phyloP scores from a whole-genome alignment of 2,329 filamentous ascomycete genomes.

The Aspergillaceae sp. region DNA sequence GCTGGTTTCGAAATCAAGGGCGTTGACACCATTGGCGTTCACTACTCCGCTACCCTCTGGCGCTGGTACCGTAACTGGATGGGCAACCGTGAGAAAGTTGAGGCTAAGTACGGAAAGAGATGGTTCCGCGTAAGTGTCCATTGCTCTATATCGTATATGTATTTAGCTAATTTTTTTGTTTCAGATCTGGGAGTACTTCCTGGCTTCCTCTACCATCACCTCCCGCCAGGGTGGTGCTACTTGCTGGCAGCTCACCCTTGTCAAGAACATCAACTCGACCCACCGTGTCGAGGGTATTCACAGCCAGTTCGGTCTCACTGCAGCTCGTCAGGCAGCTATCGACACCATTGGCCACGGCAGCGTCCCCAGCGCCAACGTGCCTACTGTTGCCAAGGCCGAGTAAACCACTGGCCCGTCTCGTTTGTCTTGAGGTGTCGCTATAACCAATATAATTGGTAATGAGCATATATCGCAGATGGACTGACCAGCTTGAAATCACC shows the following conservation, averaged over 20 bases:
- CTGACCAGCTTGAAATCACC: too few relatives aligned
- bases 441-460: neutral
- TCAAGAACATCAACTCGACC: constrained; percentile 84
- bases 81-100: constrained; percentile 82
- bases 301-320: constrained; percentile 60
- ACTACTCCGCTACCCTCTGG: constrained; percentile 96
- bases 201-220: constrained; percentile 74
- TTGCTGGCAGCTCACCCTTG: constrained; percentile 76
- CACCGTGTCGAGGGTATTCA: constrained; percentile 69
- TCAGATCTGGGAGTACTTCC: constrained; percentile 86
- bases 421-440: neutral
- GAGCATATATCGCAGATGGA: too few relatives aligned
- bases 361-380: constrained; percentile 27
- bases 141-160: neutral
- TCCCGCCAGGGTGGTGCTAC: constrained; percentile 76
- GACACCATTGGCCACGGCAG: constrained; percentile 25
- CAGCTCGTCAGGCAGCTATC: constrained; percentile 49
- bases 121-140: constrained; percentile 76
- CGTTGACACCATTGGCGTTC: constrained; percentile 87
- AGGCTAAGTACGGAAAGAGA: constrained; percentile 86
- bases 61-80: constrained; percentile 99
- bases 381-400: constrained; percentile 20
- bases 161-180: neutral
- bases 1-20: constrained; percentile 86
- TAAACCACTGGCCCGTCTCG: constrained; percentile 5